Base-by-base conservation (phyloP, 257 asterid genomes). In the Coffea canephora region DNA sequence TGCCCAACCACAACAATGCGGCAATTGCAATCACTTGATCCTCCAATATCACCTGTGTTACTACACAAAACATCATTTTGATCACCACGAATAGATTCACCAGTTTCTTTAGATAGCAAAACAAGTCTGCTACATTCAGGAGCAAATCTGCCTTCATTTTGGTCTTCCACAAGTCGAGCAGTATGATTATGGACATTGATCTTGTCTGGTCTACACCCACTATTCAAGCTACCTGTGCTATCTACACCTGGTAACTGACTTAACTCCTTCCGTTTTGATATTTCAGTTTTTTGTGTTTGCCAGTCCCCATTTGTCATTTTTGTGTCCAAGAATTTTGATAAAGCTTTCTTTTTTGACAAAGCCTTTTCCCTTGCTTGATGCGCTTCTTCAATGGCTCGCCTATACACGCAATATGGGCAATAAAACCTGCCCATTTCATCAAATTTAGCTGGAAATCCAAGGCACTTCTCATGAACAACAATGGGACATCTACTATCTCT, bases 331-430 rank as follows among this genome's bases (percentile, higher is more conserved):
- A 95, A 95, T 75, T 19, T 67, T 77, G 86, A 76, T 78, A 95
- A 82, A 79, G 88, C 95, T 81, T 88, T 87, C 92, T 87, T 91
- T 84, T 84, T 87, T 3, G 81, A 83, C 83, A 84, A 59, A 85
- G 87, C 93, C 83, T 83, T 74, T 80, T 88, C 91, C 87, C 85
- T 80, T 79, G 95, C 93, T 82, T 39, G 90, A 19, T 69, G 80
- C 49, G 70, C 71, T 80, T 87, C 92, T 73, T 85, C 91, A 80
- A 82, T 82, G 77, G 91, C 84, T 84, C 75, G 83, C 84, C 84
- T 87, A 83, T 82, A 91, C 8, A 79, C 77, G 82, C 98, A 95
- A 82, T 90, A 88, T 45, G 98, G 98, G 91, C 98, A 95, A 72
- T 84, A 89, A 87, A 91, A 95, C 81, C 75, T 82, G 9, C 91